Percentiles rank a stretch among this genome's conserved stretches.
phyloP scores from a whole-genome alignment of 495 filamentous ascomycete species.

The Penicillium soppii region DNA sequence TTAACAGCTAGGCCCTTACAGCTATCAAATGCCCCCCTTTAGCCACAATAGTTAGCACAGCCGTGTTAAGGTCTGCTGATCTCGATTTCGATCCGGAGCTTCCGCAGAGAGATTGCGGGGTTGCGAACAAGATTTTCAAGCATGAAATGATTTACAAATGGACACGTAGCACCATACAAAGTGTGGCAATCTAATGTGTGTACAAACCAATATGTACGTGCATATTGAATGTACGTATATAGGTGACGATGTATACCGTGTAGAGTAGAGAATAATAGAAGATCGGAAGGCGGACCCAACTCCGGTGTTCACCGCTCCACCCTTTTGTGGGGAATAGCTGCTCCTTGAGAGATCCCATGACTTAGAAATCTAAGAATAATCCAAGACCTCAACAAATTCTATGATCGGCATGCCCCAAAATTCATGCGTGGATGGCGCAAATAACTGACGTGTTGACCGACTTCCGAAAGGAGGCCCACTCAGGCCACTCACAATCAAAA shows the following conservation, averaged over 20 bases:
- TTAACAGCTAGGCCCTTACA: constrained; percentile 3
- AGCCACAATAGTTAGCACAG: not conserved
- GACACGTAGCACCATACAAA: constrained; percentile 6
- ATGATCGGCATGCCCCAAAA: not conserved
- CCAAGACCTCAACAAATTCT: too few relatives aligned
- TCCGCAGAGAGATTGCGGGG: constrained; percentile 4
- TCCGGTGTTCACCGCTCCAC: constrained; percentile 11
- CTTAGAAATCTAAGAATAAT: too few relatives aligned
- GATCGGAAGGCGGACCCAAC: constrained; percentile 3
- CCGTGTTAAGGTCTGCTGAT: constrained; percentile 4
- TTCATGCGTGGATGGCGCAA: not conserved
- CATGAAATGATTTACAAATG: not conserved
- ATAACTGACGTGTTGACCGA: too few relatives aligned
- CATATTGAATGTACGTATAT: not conserved
- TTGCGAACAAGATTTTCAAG: not conserved
- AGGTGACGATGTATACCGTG: not conserved
- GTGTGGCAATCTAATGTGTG: not conserved
- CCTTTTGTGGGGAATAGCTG: too few relatives aligned
- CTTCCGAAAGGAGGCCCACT: not conserved
- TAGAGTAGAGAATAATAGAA: constrained; percentile 4
- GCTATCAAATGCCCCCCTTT: not conserved
- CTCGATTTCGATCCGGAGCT: not conserved
- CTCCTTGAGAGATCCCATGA: too few relatives aligned
- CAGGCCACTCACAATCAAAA: constrained; percentile 1
- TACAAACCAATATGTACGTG: not conserved